Conservation (phyloP, 768 basidiomycete species). For the Leccinum obscurum region DNA sequence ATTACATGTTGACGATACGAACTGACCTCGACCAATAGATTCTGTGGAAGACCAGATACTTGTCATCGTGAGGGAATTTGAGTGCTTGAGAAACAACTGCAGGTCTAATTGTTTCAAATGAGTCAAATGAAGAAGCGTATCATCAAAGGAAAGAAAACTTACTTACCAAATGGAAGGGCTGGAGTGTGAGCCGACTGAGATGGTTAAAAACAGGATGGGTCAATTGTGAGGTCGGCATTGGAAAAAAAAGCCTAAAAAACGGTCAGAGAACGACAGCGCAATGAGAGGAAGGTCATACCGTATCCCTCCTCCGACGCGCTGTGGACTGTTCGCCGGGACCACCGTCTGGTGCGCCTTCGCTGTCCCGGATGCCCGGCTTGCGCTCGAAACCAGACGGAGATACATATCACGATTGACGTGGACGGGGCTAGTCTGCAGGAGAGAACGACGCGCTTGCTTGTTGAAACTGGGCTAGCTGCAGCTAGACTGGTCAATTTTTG, state of each 20-base stretch:
- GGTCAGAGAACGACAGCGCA: background rate
- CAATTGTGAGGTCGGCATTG: constrained; percentile 40
- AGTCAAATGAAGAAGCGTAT: background rate
- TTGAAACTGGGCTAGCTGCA: too few relatives aligned
- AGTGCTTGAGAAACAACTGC: constrained; percentile 41
- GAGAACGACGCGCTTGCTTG: constrained; percentile 10
- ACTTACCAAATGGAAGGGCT: constrained; percentile 45
- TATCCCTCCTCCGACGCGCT: constrained; percentile 26
- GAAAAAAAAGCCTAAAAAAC: constrained; percentile 40
- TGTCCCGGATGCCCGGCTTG: constrained; percentile 13
- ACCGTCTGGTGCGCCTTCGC: constrained; percentile 13
- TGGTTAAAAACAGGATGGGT: constrained; percentile 41
- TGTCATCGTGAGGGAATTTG: constrained; percentile 44
- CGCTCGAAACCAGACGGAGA: constrained; percentile 22
- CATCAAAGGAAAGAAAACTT: background rate
- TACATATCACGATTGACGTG: constrained; percentile 19
- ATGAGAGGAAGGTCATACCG: constrained; percentile 10
- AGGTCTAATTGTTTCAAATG: constrained; percentile 28
- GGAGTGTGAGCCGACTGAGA: constrained; percentile 36
- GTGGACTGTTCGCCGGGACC: constrained; percentile 19
- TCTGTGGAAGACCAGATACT: constrained; percentile 71
- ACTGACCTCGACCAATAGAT: constrained; percentile 68
- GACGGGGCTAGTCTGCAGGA: background rate
- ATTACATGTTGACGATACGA: background rate
- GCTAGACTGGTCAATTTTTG: too few relatives aligned